Evolutionary conservation across 768 basidiomycete species (phyloP).

Genomic region (Cyclocybe aegerita): DNA sequence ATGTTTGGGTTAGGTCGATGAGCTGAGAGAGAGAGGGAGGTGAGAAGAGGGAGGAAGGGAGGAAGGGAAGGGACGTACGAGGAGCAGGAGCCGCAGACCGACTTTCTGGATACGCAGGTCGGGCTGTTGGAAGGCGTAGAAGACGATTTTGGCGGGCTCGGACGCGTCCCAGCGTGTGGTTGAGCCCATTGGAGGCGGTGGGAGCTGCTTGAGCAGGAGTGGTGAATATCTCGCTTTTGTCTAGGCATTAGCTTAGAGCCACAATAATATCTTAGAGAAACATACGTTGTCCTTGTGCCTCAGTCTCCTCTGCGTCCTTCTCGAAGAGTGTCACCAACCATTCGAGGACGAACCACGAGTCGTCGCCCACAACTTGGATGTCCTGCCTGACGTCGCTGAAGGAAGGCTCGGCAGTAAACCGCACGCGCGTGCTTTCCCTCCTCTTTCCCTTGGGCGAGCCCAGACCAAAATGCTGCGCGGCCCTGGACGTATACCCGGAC

Average conservation of each 20-base stretch:
- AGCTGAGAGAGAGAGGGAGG: neutral
- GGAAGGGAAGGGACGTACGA: constrained; percentile 13
- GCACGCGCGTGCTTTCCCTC: constrained; percentile 22
- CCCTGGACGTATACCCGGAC: constrained; percentile 48
- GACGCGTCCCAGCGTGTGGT: constrained; percentile 53
- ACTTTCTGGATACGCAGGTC: constrained; percentile 13
- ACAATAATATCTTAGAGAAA: constrained; percentile 1
- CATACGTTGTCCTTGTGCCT: constrained; percentile 35
- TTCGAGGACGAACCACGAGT: constrained; percentile 72
- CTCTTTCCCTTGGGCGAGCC: constrained; percentile 32
- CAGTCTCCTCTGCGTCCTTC: constrained; percentile 50
- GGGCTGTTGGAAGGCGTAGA: constrained; percentile 20
- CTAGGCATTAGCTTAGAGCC: neutral
- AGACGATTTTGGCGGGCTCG: constrained; percentile 22
- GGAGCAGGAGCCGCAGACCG: constrained; percentile 17
- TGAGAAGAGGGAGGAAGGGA: neutral
- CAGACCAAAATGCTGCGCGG: constrained; percentile 18
- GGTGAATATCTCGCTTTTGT: constrained; percentile 38
- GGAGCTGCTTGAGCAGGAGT: constrained; percentile 59
- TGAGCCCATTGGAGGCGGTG: constrained; percentile 45
- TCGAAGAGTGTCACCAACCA: constrained; percentile 72
- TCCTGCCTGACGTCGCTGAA: constrained; percentile 15
- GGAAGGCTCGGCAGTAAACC: constrained; percentile 16
- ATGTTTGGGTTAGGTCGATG: neutral
- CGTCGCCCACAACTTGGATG: constrained; percentile 46